These are phyloP conservation scores for Bjerkandera adusta DNA, from an alignment of 1,284 basidiomycete genomes.

Conservation along the genomic window DNA sequence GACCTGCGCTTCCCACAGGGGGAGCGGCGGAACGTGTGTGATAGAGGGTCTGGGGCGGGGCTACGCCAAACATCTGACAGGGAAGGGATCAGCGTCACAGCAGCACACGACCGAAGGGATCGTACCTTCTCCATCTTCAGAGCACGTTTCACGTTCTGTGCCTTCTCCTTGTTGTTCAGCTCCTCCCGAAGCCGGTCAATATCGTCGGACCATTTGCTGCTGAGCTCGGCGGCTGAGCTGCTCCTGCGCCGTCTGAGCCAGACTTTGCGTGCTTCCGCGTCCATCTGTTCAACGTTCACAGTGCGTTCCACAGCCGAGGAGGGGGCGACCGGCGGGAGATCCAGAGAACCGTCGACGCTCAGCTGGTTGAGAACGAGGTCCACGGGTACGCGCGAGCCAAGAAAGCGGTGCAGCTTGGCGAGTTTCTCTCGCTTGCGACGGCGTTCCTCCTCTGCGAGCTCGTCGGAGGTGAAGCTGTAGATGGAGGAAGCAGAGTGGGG, in stretches of 20 bases:
- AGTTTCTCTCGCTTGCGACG: conserved; percentile 69
- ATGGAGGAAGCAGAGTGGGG: conserved; percentile 32
- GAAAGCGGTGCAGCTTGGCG: conserved; percentile 75
- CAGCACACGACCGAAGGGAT: conserved; percentile 14
- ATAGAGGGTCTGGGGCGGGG: conserved; percentile 72
- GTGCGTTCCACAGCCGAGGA: conserved; percentile 17
- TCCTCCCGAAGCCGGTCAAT: conserved; percentile 66
- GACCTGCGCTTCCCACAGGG: conserved; percentile 30
- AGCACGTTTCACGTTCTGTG: conserved; percentile 72
- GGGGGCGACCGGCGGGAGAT: conserved; percentile 40
- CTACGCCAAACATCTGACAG: conserved; percentile 70
- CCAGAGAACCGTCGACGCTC: conserved; percentile 9
- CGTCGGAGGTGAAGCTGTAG: conserved; percentile 49
- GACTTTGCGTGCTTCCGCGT: conserved; percentile 28
- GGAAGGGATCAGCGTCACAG: neutral
- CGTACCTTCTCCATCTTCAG: conserved; percentile 82
- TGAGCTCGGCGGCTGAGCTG: conserved; percentile 49
- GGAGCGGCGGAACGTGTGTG: conserved; percentile 53
- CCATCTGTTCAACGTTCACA: conserved; percentile 21
- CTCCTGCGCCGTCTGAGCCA: conserved; percentile 53
- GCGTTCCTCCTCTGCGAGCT: conserved; percentile 56
- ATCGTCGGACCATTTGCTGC: conserved; percentile 46
- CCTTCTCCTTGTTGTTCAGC: conserved; percentile 67
- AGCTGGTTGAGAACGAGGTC: conserved; percentile 58
- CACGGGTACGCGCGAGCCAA: conserved; percentile 72